Base-by-base conservation (phyloP, 768 basidiomycete species). In the Strobilomyces dryophilus region DNA sequence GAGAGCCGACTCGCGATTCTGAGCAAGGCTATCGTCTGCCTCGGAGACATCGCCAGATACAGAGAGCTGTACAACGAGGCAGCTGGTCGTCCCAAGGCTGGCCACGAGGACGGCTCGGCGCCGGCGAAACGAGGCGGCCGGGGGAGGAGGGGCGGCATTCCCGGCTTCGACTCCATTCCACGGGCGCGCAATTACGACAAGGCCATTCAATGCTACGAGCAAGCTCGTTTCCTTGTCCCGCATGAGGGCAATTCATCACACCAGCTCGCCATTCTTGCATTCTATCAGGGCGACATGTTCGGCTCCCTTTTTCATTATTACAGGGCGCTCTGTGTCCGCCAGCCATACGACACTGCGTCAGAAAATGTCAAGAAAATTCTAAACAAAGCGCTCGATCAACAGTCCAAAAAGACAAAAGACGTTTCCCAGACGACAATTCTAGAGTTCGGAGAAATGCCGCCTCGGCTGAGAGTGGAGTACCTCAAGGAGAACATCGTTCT, bases 21-120 rank as follows among this genome's bases (percentile, higher is more conserved):
- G 40, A 88, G 85, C 73, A 97, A 95, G 72, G 85, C 88, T 8
- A 74, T 99, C 49, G 84, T 98, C 18, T 95, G 89, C 67, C 79
- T 95, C 9, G 97, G 97, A 11, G 97, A 99, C 64, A 85, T 99
- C 45, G 90, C 93, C 54, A 80, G 97, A 39, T 99, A 99, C 71
- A 79, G 87, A 52, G 95, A 98, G 62, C 82, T 88, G 39, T 97
- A 95, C 62, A 89, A 84, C 62, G 91, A 92, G 57, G 70, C 77
- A 46, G 78, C 81, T 27, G 79, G 85, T 21, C 76, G 85, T 48
- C 77, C 84, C 17, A 80, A 76, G 60, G 85, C 81, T 0, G 85
- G 86, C 17, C 84, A 85, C 37, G 85, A 89, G 58, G 84, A 85
- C 36, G 75, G 76, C 1, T 63, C 71, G 8, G 63, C 35, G 0